Evolutionary conservation across 148 eudicot species (phyloP), one percentile per base, ranked within the genome.

Genomic region (Euryodendron excelsum): DNA sequence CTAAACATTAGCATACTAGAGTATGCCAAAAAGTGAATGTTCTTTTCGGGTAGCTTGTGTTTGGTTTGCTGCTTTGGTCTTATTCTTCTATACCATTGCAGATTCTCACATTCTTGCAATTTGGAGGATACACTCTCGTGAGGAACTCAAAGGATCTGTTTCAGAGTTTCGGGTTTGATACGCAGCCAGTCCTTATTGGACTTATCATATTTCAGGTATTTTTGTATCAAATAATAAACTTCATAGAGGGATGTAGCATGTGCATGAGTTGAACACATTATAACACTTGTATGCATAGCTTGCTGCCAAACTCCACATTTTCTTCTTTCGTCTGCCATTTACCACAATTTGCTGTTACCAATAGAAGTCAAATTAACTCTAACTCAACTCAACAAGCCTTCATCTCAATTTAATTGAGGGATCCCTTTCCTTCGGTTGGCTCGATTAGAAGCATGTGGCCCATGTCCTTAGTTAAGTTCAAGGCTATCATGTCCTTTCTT

Each of bases 121-220:
- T 96, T 78, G 99, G 99, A 87, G 99, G 99, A 39, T 96, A 92
- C 82, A 89, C 99, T 64, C 92, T 96, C 81, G 98, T 96, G 78
- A 92, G 97, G 84, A 96, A 96, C 82, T 96, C 99, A 2, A 96
- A 84, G 77, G 99, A 96, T 82, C 86, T 96, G 75, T 96, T 96
- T 72, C 89, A 85, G 83, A 96, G 98, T 85, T 96, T 96, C 83
- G 99, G 99, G 17, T 96, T 96, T 82, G 95, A 88, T 83, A 89
- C 90, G 7, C 99, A 96, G 79, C 97, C 99, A 50, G 99, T 96
- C 48, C 95, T 96, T 72, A 96, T 96, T 81, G 99, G 99, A 56
- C 97, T 96, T 76, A 93, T 96, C 79, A 84, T 96, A 62, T 96
- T 93, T 85, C 99, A 96, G 99, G 99, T 93, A 84, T 80, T 77